Base-by-base conservation (phyloP, 2,329 filamentous ascomycete species). In the Rosellinia necatrix region DNA sequence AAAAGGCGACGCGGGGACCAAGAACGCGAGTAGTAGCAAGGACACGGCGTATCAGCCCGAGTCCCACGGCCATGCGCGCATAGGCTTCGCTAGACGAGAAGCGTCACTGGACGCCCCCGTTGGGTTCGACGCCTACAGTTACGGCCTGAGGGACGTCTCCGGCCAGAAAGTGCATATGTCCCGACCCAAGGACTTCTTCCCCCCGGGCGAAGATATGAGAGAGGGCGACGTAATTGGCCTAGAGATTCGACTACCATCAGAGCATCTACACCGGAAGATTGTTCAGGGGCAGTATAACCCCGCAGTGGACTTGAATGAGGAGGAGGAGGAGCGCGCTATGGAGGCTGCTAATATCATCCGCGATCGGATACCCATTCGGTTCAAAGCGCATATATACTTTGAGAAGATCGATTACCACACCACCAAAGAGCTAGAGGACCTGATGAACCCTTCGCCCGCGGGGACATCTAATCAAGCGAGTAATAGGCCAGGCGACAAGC, bases 91-190 rank as follows among this genome's bases (percentile, higher is more conserved):
- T 2, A 78, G 91, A 59, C 80, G 91, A 44, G 91, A 96, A 70
- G 90, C 91, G 9, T 89, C 89, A 0, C 75, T 94, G 1, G 91
- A 96, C 72, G 89, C 88, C 1, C 91, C 91, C 0, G 90, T 94
- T 0, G 91, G 91, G 1, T 94, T 91, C 64, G 91, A 96, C 69
- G 89, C 89, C 37, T 97, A 97, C 75, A 96, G 92, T 69, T 97
- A 97, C 71, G 93, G 90, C 41, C 84, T 97, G 54, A 89, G 92
- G 38, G 94, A 99, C 68, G 87, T 92, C 21, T 84, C 88, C 27
- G 94, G 94, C 17, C 92, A 97, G 71, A 93, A 93, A 59, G 90
- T 96, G 49, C 91, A 94, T 76, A 91, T 94, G 78, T 97, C 92
- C 61, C 86, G 93, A 44, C 92, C 92, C n/a, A 91, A 91, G 69